Conservation (phyloP, 2,329 filamentous ascomycete genomes). For the Tricladium varicosporioides region DNA sequence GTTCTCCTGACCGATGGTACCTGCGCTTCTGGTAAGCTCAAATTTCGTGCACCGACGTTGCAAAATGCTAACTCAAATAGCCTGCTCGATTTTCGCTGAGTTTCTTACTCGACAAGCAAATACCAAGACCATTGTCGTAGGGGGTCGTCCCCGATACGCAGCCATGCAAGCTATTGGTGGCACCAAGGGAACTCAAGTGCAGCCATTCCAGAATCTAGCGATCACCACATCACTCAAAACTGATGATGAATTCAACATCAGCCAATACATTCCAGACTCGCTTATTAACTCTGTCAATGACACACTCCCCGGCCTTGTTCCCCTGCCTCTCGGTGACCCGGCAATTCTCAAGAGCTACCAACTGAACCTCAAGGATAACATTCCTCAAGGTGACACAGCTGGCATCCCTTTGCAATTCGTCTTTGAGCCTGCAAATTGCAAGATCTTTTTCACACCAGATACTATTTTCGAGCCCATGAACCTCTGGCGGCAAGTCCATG, state of each 20-base stretch:
- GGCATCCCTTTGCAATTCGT: constrained; percentile 53
- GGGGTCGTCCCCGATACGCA: constrained; percentile 45
- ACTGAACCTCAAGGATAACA: constrained; percentile 41
- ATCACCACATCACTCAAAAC: constrained; percentile 22
- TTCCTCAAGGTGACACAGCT: constrained; percentile 25
- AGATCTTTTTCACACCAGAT: constrained; percentile 53
- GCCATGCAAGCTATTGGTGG: constrained; percentile 47
- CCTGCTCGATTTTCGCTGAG: constrained; percentile 54
- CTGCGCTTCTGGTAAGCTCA: constrained; percentile 44
- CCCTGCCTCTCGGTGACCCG: constrained; percentile 2
- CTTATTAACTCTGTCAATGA: background rate
- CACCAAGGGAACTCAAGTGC: constrained; percentile 42
- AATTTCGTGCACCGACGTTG: background rate
- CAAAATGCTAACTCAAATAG: constrained; percentile 24
- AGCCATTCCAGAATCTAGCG: background rate
- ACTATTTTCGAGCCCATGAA: constrained; percentile 46
- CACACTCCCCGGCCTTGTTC: constrained; percentile 13
- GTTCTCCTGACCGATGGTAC: constrained; percentile 50
- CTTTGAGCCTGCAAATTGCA: constrained; percentile 58
- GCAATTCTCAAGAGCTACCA: constrained; percentile 28
- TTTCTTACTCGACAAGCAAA: constrained; percentile 49
- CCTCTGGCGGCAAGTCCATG: constrained; percentile 41
- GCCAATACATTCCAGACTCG: constrained; percentile 9
- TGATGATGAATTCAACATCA: background rate
- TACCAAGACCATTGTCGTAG: constrained; percentile 51